phyloP scores from a whole-genome alignment of 139 green algal genomes.

The Dunaliella primolecta region DNA sequence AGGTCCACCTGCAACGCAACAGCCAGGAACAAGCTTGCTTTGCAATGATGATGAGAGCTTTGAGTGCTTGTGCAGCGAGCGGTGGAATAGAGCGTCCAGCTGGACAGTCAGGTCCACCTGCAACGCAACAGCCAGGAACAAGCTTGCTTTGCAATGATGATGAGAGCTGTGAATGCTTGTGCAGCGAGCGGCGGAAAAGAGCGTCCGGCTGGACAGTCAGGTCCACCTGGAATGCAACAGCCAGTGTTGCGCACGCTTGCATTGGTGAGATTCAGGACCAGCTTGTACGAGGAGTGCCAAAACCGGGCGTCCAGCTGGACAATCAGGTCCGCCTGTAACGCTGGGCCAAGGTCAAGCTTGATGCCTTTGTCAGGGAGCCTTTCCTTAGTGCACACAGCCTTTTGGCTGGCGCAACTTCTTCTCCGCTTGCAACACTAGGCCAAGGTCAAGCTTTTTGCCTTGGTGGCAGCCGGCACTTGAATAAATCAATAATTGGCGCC shows the following conservation, averaged over 20 bases:
- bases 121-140: no score
- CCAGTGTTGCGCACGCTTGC: conserved; percentile 36
- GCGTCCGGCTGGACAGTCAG: conserved; percentile 68
- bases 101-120: conserved; percentile 36
- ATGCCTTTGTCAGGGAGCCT: no score
- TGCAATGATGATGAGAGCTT: no score
- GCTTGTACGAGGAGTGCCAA: conserved; percentile 59
- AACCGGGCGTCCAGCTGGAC: conserved; percentile 69
- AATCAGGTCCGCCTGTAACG: conserved; percentile 73
- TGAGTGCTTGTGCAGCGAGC: conserved; percentile 63
- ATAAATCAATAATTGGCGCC: no score
- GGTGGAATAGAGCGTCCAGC: conserved; percentile 69
- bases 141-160: no score
- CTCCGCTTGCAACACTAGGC: conserved; percentile 79
- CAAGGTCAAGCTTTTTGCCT: conserved; percentile 43
- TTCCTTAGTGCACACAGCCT: no score
- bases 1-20: conserved; percentile 31
- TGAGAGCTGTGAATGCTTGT: no score
- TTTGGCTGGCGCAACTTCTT: no score
- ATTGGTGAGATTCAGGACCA: no score
- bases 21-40: no score
- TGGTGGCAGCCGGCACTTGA: no score
- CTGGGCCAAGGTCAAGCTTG: no score
- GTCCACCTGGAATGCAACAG: conserved; percentile 76
- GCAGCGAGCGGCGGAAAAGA: conserved; percentile 61